A percentile compares a stretch with the other conserved stretches of the same genome.
These are phyloP conservation scores for Knoxia roxburghii DNA, from an alignment of 257 asterid species.

Conservation along the genomic window DNA sequence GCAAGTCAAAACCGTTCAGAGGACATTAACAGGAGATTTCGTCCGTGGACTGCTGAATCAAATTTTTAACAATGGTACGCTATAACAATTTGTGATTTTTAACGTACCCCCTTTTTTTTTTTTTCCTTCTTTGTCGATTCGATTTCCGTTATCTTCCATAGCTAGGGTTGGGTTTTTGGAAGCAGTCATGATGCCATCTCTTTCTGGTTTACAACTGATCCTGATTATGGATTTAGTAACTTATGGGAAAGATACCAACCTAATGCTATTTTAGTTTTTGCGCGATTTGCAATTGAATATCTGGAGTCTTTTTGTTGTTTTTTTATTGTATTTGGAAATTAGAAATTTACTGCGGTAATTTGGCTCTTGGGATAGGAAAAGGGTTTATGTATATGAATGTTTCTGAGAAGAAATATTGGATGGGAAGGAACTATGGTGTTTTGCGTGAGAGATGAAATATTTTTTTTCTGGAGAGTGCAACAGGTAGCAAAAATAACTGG, in stretches of 20 bases:
- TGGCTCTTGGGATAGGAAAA: neutral
- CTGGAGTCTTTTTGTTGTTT: neutral
- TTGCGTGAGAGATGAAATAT: neutral
- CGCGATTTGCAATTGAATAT: neutral
- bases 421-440: neutral
- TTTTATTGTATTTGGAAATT: neutral
- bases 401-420: neutral
- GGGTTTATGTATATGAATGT: neutral
- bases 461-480: neutral
- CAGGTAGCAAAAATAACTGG: neutral
- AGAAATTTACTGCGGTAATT: neutral
- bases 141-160: neutral
- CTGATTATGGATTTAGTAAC: neutral
- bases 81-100: neutral
- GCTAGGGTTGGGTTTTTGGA: slow-evolving; percentile 8
- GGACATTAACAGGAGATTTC: neutral
- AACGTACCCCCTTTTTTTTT: neutral
- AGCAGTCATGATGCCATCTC: neutral
- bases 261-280: neutral
- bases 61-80: slow-evolving; percentile 6
- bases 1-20: neutral
- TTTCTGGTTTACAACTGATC: neutral
- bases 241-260: neutral
- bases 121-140: no score
- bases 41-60: neutral